Percentiles rank a stretch among this genome's conserved stretches.
These are phyloP conservation scores for Aspergillus sp. DNA, from an alignment of 2,329 filamentous ascomycete genomes.

Conservation along the genomic window DNA sequence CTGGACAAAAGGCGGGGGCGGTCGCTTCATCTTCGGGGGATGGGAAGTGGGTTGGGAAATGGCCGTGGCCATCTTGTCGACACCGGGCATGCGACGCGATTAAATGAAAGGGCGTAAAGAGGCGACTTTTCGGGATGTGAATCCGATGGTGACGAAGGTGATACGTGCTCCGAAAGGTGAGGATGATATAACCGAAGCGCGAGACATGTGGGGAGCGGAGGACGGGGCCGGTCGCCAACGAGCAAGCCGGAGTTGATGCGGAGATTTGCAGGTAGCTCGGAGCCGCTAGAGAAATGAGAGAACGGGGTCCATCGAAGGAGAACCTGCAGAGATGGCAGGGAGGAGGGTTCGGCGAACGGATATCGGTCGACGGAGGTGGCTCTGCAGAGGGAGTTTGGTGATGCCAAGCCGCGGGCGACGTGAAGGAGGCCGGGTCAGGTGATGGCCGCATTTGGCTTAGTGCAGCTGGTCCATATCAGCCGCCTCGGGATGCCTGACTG, in stretches of 20 bases:
- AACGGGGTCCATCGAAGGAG: slow-evolving; percentile 23
- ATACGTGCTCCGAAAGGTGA: slow-evolving; percentile 31
- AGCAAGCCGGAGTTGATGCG: slow-evolving; percentile 24
- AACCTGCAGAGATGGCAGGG: slow-evolving; percentile 21
- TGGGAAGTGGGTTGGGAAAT: slow-evolving; percentile 44
- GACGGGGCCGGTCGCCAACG: slow-evolving; percentile 28
- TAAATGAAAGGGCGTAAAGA: slow-evolving; percentile 13
- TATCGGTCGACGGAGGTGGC: slow-evolving; percentile 20
- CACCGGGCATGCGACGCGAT: slow-evolving; percentile 17
- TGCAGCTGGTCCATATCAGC: neutral
- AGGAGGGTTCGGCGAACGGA: slow-evolving; percentile 12
- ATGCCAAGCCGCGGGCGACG: slow-evolving; percentile 37
- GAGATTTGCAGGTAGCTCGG: slow-evolving; percentile 17
- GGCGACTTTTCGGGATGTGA: slow-evolving; percentile 25
- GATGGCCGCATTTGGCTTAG: slow-evolving; percentile 16
- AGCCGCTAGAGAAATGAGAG: slow-evolving; percentile 19
- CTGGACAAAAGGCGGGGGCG: slow-evolving; percentile 62
- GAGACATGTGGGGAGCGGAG: slow-evolving; percentile 45
- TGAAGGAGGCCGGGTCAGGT: slow-evolving; percentile 27
- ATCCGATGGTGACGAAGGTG: slow-evolving; percentile 25
- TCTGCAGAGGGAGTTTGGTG: slow-evolving; percentile 34
- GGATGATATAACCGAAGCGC: slow-evolving; percentile 41
- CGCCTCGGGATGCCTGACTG: neutral
- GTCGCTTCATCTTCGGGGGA: slow-evolving; percentile 65
- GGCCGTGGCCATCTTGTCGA: slow-evolving; percentile 42